Percentiles rank a stretch among this genome's conserved stretches.
Conservation (phyloP, 768 basidiomycete genomes). For the Pilatotrama ljubarskyi region DNA sequence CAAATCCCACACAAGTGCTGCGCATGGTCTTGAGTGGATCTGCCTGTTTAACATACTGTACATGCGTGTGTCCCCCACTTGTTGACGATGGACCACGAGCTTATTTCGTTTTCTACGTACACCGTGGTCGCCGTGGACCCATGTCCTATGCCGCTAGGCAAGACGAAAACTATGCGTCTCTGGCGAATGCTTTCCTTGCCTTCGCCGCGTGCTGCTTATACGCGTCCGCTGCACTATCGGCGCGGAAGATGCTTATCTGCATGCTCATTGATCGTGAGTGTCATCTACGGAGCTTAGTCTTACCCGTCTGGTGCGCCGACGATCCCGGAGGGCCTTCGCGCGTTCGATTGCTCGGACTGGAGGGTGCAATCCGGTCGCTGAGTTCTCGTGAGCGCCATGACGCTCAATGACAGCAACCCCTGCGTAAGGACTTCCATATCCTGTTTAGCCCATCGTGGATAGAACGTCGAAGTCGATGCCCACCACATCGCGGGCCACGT, state of each 20-base stretch:
- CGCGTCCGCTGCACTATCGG: background rate
- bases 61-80: background rate
- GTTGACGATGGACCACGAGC: background rate
- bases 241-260: background rate
- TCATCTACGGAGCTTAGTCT: background rate
- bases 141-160: background rate
- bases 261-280: background rate
- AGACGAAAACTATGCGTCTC: background rate
- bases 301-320: conserved; percentile 1
- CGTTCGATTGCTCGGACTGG: background rate
- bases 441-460: too few species aligned
- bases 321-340: conserved; percentile 5
- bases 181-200: background rate
- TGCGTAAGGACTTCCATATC: background rate
- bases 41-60: conserved; percentile 2
- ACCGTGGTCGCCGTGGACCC: conserved; percentile 15
- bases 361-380: background rate
- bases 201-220: background rate
- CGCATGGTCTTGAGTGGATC: background rate
- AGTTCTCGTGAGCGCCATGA: background rate
- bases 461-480: too few species aligned
- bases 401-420: background rate
- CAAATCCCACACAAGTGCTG: conserved; percentile 5
- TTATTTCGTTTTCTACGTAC: conserved; percentile 4
- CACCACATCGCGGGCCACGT: background rate